Evolutionary conservation across 1,284 basidiomycete genomes (phyloP), one percentile per base, ranked within the genome.

Genomic region (Marasmius oreades): DNA sequence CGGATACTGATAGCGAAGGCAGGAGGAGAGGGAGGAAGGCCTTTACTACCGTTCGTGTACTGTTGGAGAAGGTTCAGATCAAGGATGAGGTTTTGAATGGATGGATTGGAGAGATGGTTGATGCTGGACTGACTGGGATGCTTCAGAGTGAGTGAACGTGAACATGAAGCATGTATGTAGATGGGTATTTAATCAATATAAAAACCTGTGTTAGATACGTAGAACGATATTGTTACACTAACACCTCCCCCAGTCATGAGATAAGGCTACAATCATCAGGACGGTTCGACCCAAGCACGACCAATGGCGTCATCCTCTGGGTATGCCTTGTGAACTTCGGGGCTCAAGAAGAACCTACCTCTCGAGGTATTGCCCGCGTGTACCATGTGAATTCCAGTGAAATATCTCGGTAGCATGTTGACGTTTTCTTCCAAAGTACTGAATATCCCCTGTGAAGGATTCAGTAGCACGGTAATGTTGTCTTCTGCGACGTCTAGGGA

Each of bases 51-150:
- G 77, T 88, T 16, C 72, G 84, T 60, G 74, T 73, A 55, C 69
- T 87, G 62, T 66, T 92, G 74, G 84, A 89, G 62, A 77, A 74
- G 24, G 81, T 92, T 11, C 75, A 78, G 63, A 81, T 92, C 55
- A 77, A 77, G 58, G 88, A 92, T 63, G 84, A 90, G 51, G 77
- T 77, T 1, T 73, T 92, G 62, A 86, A 84, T 78, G 76, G 79
- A 22, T 92, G 90, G 90, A 77, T 92, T 43, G 76, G 77, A 20
- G 90, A 92, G 73, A 92, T 92, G 87, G 74, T 88, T 16, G 84
- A 88, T 60, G 82, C 82, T 28, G 79, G 71, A 50, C 59, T 70
- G 12, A 48, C 52, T 23, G 52, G 56, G 45, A 54, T 33, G 28
- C n/a, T 55, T 39, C 51, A 46, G 45, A 24, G 23, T 16, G 26